Evolutionary conservation across 2,329 filamentous ascomycete genomes (phyloP), one percentile per base, ranked within the genome.

Genomic region (Pseudomassariella vexata): DNA sequence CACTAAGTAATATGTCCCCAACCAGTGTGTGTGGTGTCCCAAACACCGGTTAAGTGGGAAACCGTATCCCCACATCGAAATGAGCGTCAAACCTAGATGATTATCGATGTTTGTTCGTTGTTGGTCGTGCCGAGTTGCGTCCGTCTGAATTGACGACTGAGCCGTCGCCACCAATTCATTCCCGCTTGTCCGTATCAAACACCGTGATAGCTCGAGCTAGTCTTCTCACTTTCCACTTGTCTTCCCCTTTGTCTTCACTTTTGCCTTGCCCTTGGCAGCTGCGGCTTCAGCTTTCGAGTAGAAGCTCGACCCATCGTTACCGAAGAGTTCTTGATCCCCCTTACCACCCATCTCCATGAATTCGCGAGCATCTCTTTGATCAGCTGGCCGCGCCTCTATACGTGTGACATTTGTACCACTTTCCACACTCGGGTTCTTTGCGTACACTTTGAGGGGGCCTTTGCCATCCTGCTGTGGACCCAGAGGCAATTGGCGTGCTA

Each of bases 311-410:
- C 53, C 55, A 32, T 85, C 81, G 30, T 85, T 66, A 8, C 73
- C 76, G 53, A 80, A 95, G 10, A 95, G 67, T 25, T 73, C 66
- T 56, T 87, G 78, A 49, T 96, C 90, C 5, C 88, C 90, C 48
- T 84, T 85, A 11, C 87, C 87, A 23, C 90, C 90, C 66, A 94
- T 73, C 40, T 81, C 75, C 56, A 87, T 81, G 46, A 95, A 96
- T 48, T 92, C 87, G 5, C 73, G 66, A 0, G 85, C 71, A 19
- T 76, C 72, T 35, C 86, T 70, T 39, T 79, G 66, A 19, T 77
- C 73, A 17, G 77, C 75, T 0, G 89, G 89, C 1, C 70, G 71
- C 1, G 68, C 57, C 60, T 95, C 85, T 39, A 70, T 71, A 41
- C 47, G 41, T 11, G 49, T 46, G 41, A 63, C 60, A 25, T 57